These are phyloP conservation scores for Pythium plurisporium DNA, from an alignment of 352 stramenopile genomes.

Conservation along the genomic window DNA sequence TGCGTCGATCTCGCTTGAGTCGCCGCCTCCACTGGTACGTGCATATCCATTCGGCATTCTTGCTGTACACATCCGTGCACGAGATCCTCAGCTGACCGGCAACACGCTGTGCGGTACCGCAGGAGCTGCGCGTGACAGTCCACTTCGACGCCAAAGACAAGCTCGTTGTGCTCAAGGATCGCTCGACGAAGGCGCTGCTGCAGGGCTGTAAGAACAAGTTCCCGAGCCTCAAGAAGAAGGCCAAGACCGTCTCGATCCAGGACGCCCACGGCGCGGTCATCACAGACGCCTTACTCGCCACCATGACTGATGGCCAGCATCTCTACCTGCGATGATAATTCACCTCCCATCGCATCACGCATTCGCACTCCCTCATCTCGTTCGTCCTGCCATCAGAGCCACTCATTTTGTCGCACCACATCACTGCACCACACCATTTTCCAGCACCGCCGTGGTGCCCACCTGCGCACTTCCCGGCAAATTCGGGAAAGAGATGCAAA, in stretches of 20 bases:
- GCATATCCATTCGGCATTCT: too few relatives aligned
- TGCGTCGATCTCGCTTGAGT: conserved; percentile 15
- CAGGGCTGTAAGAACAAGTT: conserved; percentile 39
- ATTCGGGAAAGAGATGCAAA: conserved; percentile 61
- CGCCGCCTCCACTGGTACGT: neutral
- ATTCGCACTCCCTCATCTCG: neutral
- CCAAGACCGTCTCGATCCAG: conserved; percentile 24
- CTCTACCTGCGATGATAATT: conserved; percentile 32
- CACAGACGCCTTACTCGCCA: conserved; percentile 20
- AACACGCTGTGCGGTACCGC: too few relatives aligned
- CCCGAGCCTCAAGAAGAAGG: conserved; percentile 24
- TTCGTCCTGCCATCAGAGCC: neutral
- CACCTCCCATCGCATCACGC: too few relatives aligned
- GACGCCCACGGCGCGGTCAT: conserved; percentile 27
- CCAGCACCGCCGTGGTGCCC: conserved; percentile 8
- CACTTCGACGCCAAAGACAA: conserved; percentile 33
- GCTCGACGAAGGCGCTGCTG: conserved; percentile 26
- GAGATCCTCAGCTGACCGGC: too few relatives aligned
- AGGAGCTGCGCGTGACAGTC: conserved; percentile 33
- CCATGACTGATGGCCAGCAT: conserved; percentile 28
- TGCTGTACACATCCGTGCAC: too few relatives aligned
- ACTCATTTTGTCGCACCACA: conserved; percentile 22
- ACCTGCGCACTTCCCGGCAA: conserved; percentile 47
- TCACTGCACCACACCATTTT: conserved; percentile 24
- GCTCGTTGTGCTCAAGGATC: conserved; percentile 32